Evolutionary conservation across 805 yeast species (phyloP), one percentile per base, ranked within the genome.

Genomic region (Nakazawaea populi): DNA sequence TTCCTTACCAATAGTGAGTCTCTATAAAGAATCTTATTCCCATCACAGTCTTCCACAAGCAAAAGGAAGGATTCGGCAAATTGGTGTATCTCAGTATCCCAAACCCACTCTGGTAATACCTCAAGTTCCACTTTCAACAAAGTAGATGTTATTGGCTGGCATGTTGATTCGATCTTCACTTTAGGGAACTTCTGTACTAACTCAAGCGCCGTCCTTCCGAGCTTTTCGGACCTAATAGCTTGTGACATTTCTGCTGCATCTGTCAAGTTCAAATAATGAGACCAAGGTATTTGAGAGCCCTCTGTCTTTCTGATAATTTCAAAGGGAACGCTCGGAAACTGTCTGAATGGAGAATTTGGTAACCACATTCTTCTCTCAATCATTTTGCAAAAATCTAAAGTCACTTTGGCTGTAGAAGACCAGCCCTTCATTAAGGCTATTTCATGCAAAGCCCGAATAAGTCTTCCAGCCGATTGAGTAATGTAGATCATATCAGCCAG

Each of bases 401-500:
- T 61, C 1, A 68, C 53, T 56, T 75, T 77, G 0, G 96, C 72
- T 11, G 86, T 64, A 24, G 71, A 62, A 0, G 96, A 75, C 95
- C 96, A 90, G 9, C 77, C 75, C 56, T 83, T 87, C 48, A 75
- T 72, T 44, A 87, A 57, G 8, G 87, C 78, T 35, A 94, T 79
- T 61, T 92, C 97, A 63, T 78, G 82, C 55, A 95, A 77, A 0
- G 98, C 97, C 52, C 97, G 71, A 51, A 91, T 72, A 38, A 94
- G 66, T 61, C 99, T 77, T 3, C 95, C 92, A 1, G 97, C 97
- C 40, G 95, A 89, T 65, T 94, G 98, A 0, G 94, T 87, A 40
- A 94, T 81, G 62, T 88, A 94, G 3, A 89, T 75, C 96, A 91
- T 89, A 70, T 94, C 99, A 0, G 96, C 82, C 76, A 86, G 82